phyloP scores from a whole-genome alignment of 495 filamentous ascomycete species.

The Friedmanniomyces endolithicus region DNA sequence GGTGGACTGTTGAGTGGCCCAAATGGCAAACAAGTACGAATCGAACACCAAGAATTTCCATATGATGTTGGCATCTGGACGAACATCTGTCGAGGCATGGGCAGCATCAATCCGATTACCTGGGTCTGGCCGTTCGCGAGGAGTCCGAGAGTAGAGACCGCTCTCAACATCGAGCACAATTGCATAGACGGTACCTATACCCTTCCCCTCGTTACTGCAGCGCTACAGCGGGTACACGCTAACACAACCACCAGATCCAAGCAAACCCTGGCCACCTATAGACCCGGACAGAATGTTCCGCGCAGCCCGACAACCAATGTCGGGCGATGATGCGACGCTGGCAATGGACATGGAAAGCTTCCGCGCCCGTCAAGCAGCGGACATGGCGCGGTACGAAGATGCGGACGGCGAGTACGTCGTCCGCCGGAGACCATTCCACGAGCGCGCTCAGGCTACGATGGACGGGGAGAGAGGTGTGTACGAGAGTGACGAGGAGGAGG shows the following conservation, averaged over 20 bases:
- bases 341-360: constrained; percentile 44
- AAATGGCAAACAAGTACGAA: constrained; percentile 41
- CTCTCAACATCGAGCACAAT: constrained; percentile 67
- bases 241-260: constrained; percentile 32
- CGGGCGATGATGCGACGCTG: constrained; percentile 13
- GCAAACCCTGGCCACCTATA: constrained; percentile 67
- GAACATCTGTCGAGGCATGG: constrained; percentile 68
- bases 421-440: constrained; percentile 41
- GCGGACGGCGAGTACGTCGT: constrained; percentile 25
- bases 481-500: constrained; percentile 29
- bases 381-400: constrained; percentile 35
- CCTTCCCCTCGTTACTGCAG: background rate
- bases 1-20: constrained; percentile 51
- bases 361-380: constrained; percentile 42
- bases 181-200: constrained; percentile 62
- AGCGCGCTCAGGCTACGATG: constrained; percentile 24
- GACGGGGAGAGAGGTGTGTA: constrained; percentile 9
- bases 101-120: constrained; percentile 39
- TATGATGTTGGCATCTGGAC: constrained; percentile 83
- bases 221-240: background rate
- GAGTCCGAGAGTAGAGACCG: constrained; percentile 42
- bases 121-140: constrained; percentile 56
- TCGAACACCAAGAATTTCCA: constrained; percentile 67
- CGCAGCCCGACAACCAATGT: constrained; percentile 27
- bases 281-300: constrained; percentile 72